A percentile compares a stretch with the other conserved stretches of the same genome.
phyloP scores from a whole-genome alignment of 2,329 filamentous ascomycete genomes.

The Arthrinium puccinioides region DNA sequence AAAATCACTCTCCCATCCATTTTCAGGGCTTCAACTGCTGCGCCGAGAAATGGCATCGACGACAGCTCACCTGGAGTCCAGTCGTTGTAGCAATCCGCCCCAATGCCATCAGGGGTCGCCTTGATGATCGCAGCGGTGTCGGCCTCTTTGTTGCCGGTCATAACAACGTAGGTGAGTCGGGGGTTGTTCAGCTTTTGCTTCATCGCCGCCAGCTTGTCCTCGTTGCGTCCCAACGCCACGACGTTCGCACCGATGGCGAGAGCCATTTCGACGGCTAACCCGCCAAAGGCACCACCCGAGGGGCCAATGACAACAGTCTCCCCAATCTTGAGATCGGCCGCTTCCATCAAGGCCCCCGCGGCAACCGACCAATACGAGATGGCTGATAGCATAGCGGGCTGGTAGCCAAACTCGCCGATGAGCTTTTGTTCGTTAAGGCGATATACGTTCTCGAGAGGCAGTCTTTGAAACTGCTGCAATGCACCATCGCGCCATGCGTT shows the following conservation, averaged over 20 bases:
- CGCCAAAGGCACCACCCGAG: slow-evolving; percentile 42
- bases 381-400: slow-evolving; percentile 28
- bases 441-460: slow-evolving; percentile 27
- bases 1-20: too few relatives aligned
- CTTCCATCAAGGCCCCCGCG: slow-evolving; percentile 35
- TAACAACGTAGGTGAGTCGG: too few relatives aligned
- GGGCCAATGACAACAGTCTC: slow-evolving; percentile 42
- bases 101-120: too few relatives aligned
- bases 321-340: slow-evolving; percentile 35
- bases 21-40: too few relatives aligned
- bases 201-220: slow-evolving; percentile 24
- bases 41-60: too few relatives aligned
- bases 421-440: slow-evolving; percentile 24
- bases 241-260: slow-evolving; percentile 44
- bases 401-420: slow-evolving; percentile 28
- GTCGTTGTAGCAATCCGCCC: too few relatives aligned
- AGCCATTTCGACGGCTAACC: slow-evolving; percentile 39
- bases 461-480: slow-evolving; percentile 20
- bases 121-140: too few relatives aligned
- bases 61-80: too few relatives aligned
- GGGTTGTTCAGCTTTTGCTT: too few relatives aligned
- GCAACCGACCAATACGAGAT: slow-evolving; percentile 29
- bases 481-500: slow-evolving; percentile 27
- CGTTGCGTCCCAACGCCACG: slow-evolving; percentile 42
- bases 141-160: too few relatives aligned